A percentile compares a stretch with the other conserved stretches of the same genome.
These are phyloP conservation scores for Sparassis latifolia DNA, from an alignment of 1,284 basidiomycete species.

Conservation along the genomic window DNA sequence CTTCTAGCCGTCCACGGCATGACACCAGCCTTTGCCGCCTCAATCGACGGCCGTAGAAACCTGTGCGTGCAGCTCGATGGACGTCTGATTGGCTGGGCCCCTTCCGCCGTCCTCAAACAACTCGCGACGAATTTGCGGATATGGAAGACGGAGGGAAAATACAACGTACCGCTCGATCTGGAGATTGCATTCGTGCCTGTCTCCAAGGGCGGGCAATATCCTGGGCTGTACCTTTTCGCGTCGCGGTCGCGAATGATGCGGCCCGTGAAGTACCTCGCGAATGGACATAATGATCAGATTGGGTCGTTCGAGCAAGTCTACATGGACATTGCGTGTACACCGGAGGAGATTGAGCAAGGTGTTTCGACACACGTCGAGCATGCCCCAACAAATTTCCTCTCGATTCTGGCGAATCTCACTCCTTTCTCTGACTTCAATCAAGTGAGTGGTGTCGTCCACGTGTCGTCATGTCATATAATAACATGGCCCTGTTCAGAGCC, in stretches of 20 bases:
- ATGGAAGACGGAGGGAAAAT: constrained; percentile 90
- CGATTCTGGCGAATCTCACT: constrained; percentile 77
- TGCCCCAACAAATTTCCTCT: constrained; percentile 92
- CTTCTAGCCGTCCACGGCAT: constrained; percentile 90
- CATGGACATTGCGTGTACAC: constrained; percentile 94
- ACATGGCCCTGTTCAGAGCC: constrained; percentile 45
- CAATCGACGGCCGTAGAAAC: constrained; percentile 77
- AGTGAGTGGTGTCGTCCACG: constrained; percentile 29
- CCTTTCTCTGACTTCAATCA: constrained; percentile 98
- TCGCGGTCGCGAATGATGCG: constrained; percentile 94
- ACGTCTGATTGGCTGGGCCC: constrained; percentile 92
- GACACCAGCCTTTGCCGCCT: constrained; percentile 81
- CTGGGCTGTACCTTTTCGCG: constrained; percentile 92
- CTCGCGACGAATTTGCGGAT: constrained; percentile 83
- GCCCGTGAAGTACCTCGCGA: constrained; percentile 88
- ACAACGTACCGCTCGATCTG: constrained; percentile 86
- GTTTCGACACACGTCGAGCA: constrained; percentile 92
- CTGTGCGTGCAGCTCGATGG: constrained; percentile 94
- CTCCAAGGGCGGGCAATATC: constrained; percentile 93
- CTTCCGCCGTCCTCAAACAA: constrained; percentile 66
- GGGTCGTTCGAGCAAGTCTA: constrained; percentile 99
- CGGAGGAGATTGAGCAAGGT: constrained; percentile 80
- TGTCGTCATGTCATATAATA: not conserved
- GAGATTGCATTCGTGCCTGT: constrained; percentile 93
- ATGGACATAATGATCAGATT: constrained; percentile 84